phyloP scores from a whole-genome alignment of 139 green algal genomes.

The Tetradesmus lagerheimii region DNA sequence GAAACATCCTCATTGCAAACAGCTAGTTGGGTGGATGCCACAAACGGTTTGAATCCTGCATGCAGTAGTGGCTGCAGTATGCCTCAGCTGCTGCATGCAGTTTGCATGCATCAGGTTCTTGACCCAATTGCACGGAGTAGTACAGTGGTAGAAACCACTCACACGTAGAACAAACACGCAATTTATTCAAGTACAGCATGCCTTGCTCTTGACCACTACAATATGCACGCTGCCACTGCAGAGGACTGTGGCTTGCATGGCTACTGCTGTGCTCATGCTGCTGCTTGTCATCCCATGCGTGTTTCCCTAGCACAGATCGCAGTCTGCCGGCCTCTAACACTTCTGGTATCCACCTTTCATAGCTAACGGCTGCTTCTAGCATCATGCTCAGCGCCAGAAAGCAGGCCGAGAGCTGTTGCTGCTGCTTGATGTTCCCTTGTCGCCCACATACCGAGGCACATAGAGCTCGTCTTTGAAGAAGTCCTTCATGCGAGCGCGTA shows the following conservation, averaged over 20 bases:
- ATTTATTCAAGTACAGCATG: no score
- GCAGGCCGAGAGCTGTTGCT: neutral
- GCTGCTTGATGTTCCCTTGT: neutral
- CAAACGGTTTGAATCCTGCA: neutral
- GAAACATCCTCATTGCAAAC: neutral
- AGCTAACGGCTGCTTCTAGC: no score
- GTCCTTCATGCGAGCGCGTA: conserved; percentile 79
- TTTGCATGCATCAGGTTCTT: neutral
- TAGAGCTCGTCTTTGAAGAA: conserved; percentile 82
- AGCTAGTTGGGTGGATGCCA: neutral
- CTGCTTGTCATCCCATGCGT: neutral
- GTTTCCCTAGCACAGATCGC: neutral
- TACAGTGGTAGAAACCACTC: no score
- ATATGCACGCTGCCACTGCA: neutral
- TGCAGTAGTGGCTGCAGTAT: neutral
- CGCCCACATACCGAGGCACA: conserved; percentile 62
- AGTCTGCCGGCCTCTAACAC: neutral
- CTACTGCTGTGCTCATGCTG: neutral
- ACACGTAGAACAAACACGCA: neutral
- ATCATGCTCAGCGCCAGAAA: neutral
- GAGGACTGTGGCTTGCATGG: neutral
- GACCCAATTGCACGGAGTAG: no score
- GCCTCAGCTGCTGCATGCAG: neutral
- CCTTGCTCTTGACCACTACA: no score
- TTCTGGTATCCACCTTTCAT: no score